A percentile compares a stretch with the other conserved stretches of the same genome.
phyloP scores from a whole-genome alignment of 2,329 filamentous ascomycete species.

The Fusarium subtropicale region DNA sequence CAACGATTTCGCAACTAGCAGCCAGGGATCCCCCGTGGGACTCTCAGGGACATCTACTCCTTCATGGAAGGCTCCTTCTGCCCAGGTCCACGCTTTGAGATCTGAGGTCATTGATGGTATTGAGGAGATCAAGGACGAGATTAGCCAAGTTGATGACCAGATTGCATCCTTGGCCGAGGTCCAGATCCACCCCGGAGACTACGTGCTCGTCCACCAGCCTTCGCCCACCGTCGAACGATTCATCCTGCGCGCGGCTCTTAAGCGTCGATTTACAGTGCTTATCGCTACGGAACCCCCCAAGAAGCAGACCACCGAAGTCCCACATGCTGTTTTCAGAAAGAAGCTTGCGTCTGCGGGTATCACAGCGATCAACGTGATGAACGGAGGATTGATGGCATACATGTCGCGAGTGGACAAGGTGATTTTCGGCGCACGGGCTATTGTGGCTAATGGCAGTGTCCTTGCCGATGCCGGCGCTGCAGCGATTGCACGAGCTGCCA shows the following conservation, averaged over 20 bases:
- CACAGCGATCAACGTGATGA: slow-evolving; percentile 84
- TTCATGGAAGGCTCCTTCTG: slow-evolving; percentile 53
- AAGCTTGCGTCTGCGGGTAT: slow-evolving; percentile 82
- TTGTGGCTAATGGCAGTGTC: slow-evolving; percentile 88
- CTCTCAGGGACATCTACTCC: slow-evolving; percentile 65
- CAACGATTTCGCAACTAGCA: slow-evolving; percentile 52
- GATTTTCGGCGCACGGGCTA: slow-evolving; percentile 86
- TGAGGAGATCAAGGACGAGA: slow-evolving; percentile 94
- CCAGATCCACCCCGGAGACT: slow-evolving; percentile 92
- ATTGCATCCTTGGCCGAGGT: slow-evolving; percentile 90
- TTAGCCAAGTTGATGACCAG: slow-evolving; percentile 91
- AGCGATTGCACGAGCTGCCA: slow-evolving; percentile 85
- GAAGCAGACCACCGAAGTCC: slow-evolving; percentile 53
- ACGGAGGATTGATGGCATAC: slow-evolving; percentile 88
- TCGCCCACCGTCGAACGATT: slow-evolving; percentile 91
- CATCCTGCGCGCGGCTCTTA: slow-evolving; percentile 85
- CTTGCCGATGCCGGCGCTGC: slow-evolving; percentile 86
- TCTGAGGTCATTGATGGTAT: slow-evolving; percentile 95
- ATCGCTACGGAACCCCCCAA: slow-evolving; percentile 74
- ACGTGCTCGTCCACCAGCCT: slow-evolving; percentile 89
- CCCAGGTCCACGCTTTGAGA: slow-evolving; percentile 76
- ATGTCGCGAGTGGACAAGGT: slow-evolving; percentile 98
- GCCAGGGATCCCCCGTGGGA: slow-evolving; percentile 60
- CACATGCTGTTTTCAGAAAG: slow-evolving; percentile 74
- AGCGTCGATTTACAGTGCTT: slow-evolving; percentile 91